Percentiles rank a stretch among this genome's conserved stretches.
These are phyloP conservation scores for Beta lomatogona DNA, from an alignment of 179 eudicot genomes.

Conservation along the genomic window DNA sequence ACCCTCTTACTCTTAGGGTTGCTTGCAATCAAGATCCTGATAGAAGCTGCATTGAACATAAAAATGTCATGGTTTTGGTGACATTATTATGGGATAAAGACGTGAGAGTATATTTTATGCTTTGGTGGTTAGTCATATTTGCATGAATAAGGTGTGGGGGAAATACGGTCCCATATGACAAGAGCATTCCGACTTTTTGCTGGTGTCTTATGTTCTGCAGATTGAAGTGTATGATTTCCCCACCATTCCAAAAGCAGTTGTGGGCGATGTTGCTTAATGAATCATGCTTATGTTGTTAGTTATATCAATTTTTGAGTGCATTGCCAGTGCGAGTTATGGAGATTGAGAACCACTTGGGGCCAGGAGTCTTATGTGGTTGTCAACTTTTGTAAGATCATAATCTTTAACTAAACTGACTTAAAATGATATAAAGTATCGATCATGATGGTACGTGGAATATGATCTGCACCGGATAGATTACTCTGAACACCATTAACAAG, in stretches of 20 bases:
- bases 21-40: slow-evolving; percentile 4
- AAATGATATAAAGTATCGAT: too few species aligned
- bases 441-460: too few species aligned
- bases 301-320: background rate
- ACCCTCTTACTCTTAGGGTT: background rate
- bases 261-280: background rate
- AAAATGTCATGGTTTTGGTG: background rate
- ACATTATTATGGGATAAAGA: background rate
- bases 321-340: slow-evolving; percentile 15
- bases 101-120: background rate
- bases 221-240: background rate
- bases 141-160: slow-evolving; percentile 23
- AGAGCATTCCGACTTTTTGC: background rate
- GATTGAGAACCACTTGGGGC: slow-evolving; percentile 5
- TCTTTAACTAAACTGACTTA: too few species aligned
- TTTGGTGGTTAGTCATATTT: slow-evolving; percentile 7
- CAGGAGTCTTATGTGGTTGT: background rate
- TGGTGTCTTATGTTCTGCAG: background rate
- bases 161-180: slow-evolving; percentile 8
- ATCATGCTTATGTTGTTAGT: background rate
- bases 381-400: background rate
- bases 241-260: slow-evolving; percentile 20
- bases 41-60: background rate
- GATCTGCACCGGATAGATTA: too few species aligned
- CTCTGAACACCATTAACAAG: too few species aligned